These are phyloP conservation scores for Ogataea salicorniae DNA, from an alignment of 805 yeast species.

Conservation along the genomic window DNA sequence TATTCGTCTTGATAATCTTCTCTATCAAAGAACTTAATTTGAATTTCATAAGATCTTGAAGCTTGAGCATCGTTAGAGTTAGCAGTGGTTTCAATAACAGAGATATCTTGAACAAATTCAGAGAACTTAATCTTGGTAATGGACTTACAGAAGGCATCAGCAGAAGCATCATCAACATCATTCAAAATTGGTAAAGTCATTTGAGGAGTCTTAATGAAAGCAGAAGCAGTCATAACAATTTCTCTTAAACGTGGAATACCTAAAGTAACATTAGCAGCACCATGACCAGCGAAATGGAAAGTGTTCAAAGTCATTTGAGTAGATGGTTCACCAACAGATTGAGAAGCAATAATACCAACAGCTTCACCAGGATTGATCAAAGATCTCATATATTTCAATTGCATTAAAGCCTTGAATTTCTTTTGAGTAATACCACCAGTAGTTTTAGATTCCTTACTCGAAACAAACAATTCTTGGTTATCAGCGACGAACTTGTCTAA, in stretches of 20 bases:
- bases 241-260: constrained; percentile 99
- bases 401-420: constrained; percentile 95
- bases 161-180: constrained; percentile 79
- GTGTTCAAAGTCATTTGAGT: constrained; percentile 97
- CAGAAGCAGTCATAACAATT: constrained; percentile 98
- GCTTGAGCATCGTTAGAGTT: constrained; percentile 39
- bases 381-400: constrained; percentile 95
- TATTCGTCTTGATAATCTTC: constrained; percentile 82
- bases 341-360: constrained; percentile 97
- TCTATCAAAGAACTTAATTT: constrained; percentile 67
- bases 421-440: constrained; percentile 56
- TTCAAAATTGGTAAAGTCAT: constrained; percentile 85
- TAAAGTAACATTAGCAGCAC: constrained; percentile 98
- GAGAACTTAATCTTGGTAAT: constrained; percentile 80
- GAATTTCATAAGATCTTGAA: constrained; percentile 68
- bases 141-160: constrained; percentile 89
- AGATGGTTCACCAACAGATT: constrained; percentile 98
- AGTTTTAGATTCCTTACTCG: constrained; percentile 41
- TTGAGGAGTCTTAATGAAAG: constrained; percentile 96
- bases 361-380: constrained; percentile 95
- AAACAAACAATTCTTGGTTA: constrained; percentile 52
- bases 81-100: constrained; percentile 86
- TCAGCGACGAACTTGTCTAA: constrained; percentile 63
- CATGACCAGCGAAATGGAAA: constrained; percentile 99
- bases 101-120: constrained; percentile 80